These are phyloP conservation scores for Penicillium sp. DNA, from an alignment of 2,329 filamentous ascomycete species.

Conservation along the genomic window DNA sequence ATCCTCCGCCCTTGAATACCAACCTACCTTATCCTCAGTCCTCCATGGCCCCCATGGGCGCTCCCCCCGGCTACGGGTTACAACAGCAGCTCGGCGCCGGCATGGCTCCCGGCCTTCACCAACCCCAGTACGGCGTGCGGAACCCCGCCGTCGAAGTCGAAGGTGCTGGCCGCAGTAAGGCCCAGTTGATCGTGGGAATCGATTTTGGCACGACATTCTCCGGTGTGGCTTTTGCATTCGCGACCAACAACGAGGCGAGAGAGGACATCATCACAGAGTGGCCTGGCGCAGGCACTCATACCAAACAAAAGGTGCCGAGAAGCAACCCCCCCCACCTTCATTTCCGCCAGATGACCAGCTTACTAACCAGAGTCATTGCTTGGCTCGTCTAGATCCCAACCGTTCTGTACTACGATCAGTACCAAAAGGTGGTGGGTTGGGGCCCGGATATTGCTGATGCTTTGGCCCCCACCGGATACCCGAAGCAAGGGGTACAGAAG, in stretches of 20 bases:
- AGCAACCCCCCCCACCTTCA: too few relatives aligned
- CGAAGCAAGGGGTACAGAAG: slow-evolving; percentile 95
- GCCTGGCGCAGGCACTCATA: slow-evolving; percentile 94
- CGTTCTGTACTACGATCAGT: slow-evolving; percentile 97
- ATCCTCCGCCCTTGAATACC: slow-evolving; percentile 49
- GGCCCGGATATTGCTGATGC: slow-evolving; percentile 96
- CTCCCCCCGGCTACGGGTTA: slow-evolving; percentile 41
- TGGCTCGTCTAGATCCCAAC: slow-evolving; percentile 87
- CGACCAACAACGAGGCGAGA: slow-evolving; percentile 92
- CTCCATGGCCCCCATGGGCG: slow-evolving; percentile 30
- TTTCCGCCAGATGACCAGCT: too few relatives aligned
- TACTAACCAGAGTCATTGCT: too few relatives aligned
- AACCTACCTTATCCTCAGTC: slow-evolving; percentile 46
- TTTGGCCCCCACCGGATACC: slow-evolving; percentile 89
- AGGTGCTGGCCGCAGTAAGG: slow-evolving; percentile 79
- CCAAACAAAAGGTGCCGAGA: slow-evolving; percentile 99
- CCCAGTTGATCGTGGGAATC: slow-evolving; percentile 95
- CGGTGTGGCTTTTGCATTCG: slow-evolving; percentile 84
- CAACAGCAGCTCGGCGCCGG: too few relatives aligned
- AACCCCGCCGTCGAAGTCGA: slow-evolving; percentile 60
- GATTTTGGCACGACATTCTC: slow-evolving; percentile 99
- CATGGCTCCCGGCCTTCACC: slow-evolving; percentile 23
- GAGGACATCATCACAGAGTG: slow-evolving; percentile 99
- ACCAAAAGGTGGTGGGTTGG: slow-evolving; percentile 99
- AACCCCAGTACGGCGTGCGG: slow-evolving; percentile 23